phyloP scores from a whole-genome alignment of 1,284 basidiomycete genomes.

The Rhodotorula sp. region DNA sequence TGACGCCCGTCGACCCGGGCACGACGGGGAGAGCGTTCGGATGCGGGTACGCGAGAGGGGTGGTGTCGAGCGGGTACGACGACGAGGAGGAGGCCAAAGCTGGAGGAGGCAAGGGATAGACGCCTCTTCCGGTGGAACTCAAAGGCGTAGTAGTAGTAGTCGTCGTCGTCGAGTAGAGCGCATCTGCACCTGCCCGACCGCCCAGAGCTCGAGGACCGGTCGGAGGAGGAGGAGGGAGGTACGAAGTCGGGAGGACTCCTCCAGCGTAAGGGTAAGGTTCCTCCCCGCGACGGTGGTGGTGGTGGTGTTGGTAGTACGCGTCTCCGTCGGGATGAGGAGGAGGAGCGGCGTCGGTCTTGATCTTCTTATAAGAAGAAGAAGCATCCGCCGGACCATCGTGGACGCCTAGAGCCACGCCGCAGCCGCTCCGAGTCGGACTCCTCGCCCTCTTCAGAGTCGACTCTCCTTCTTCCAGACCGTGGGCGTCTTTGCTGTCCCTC shows the following conservation, averaged over 20 bases:
- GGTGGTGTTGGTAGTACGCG: not conserved
- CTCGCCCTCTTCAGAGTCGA: not conserved
- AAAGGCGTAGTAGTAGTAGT: not conserved
- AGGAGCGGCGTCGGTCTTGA: not conserved
- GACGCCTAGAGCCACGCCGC: not conserved
- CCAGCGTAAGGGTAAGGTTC: not conserved
- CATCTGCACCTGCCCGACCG: not conserved
- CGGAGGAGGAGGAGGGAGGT: not conserved
- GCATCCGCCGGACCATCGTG: not conserved
- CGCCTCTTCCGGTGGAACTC: not conserved
- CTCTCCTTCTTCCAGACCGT: not conserved
- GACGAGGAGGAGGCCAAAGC: no score
- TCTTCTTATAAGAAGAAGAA: not conserved
- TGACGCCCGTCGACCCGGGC: not conserved
- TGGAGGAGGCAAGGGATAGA: no score
- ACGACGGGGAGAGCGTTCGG: constrained; percentile 3
- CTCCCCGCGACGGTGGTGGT: not conserved
- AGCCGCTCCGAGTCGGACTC: not conserved
- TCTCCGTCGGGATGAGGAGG: not conserved
- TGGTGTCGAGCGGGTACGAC: not conserved
- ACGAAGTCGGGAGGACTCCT: not conserved
- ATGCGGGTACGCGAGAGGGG: not conserved
- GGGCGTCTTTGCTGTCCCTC: no score
- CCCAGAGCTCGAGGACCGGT: constrained; percentile 1
- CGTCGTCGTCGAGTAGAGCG: not conserved